A percentile compares a stretch with the other conserved stretches of the same genome.
phyloP scores from a whole-genome alignment of 345 rosid species.

The Populus pruinosa region DNA sequence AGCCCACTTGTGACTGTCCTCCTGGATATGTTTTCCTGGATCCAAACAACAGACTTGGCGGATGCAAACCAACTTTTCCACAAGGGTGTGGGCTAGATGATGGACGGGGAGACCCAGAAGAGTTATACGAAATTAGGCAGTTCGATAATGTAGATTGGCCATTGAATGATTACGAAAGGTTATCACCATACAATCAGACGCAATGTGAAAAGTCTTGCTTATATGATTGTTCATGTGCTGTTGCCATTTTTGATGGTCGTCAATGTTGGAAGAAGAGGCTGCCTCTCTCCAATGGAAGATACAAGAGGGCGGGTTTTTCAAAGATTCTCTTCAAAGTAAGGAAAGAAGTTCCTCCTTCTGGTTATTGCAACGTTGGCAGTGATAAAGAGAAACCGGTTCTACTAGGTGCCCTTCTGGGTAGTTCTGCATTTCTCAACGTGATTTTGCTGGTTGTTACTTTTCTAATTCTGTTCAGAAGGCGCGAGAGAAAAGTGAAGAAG shows the following conservation, averaged over 20 bases:
- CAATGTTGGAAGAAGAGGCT: slow-evolving; percentile 20
- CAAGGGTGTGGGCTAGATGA: slow-evolving; percentile 15
- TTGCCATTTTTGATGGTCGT: background rate
- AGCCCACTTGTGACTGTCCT: slow-evolving; percentile 10
- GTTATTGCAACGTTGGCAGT: background rate
- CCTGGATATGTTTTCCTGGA: background rate
- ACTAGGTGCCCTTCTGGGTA: background rate
- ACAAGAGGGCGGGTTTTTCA: background rate
- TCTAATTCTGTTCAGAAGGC: background rate
- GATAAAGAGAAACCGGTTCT: background rate
- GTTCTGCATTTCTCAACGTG: background rate
- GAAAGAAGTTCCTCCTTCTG: slow-evolving; percentile 10
- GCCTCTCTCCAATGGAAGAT: slow-evolving; percentile 21
- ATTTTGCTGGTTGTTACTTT: slow-evolving; percentile 8
- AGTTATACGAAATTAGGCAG: slow-evolving; percentile 1
- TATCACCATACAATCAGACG: background rate
- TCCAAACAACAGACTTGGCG: slow-evolving; percentile 2
- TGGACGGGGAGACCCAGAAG: background rate
- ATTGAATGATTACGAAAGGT: slow-evolving; percentile 10
- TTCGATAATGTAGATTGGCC: background rate
- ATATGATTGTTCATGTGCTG: slow-evolving; percentile 11
- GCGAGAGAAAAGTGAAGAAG: background rate
- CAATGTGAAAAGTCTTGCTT: slow-evolving; percentile 14
- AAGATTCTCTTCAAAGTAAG: slow-evolving; percentile 14
- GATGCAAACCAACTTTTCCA: slow-evolving; percentile 16